Evolutionary conservation across 495 filamentous ascomycete species (phyloP).

Genomic region (Hyaloscypha variabilis): DNA sequence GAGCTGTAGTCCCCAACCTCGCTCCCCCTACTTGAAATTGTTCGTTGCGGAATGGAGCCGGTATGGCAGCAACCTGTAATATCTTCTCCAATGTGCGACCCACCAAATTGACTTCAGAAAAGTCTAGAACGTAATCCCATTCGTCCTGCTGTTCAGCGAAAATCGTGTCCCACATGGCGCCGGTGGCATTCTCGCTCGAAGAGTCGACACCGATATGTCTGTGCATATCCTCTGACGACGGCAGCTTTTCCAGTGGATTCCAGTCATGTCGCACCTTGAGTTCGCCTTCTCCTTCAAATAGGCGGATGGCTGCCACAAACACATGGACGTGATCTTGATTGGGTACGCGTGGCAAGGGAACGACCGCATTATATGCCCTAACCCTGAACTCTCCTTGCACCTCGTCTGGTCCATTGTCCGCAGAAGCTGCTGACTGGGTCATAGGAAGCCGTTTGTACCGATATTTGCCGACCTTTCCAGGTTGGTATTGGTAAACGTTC

Average conservation of each 20-base stretch:
- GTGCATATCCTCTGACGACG: constrained; percentile 16
- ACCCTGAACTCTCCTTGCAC: not conserved
- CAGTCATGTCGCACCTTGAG: not conserved
- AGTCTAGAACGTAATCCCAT: constrained; percentile 14
- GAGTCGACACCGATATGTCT: constrained; percentile 18
- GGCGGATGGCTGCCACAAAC: not conserved
- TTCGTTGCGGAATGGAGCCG: not conserved
- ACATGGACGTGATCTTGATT: not conserved
- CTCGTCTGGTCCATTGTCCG: not conserved
- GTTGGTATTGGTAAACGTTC: not conserved
- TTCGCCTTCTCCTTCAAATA: not conserved
- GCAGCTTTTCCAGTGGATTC: not conserved
- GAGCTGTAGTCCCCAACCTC: not conserved
- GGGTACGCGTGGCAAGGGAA: not conserved
- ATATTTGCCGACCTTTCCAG: not conserved
- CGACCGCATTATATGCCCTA: not conserved
- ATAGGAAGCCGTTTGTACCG: not conserved
- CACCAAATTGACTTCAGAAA: constrained; percentile 22
- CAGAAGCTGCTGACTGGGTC: not conserved
- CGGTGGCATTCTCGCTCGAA: constrained; percentile 17
- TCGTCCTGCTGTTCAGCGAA: constrained; percentile 18
- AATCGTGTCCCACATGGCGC: constrained; percentile 26
- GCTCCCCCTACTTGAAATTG: not conserved
- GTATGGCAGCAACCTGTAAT: constrained; percentile 21
- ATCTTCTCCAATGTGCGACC: constrained; percentile 26